Percentiles rank a stretch among this genome's conserved stretches.
Conservation (phyloP, 1,284 basidiomycete genomes). For the Heliocybe sulcata region DNA sequence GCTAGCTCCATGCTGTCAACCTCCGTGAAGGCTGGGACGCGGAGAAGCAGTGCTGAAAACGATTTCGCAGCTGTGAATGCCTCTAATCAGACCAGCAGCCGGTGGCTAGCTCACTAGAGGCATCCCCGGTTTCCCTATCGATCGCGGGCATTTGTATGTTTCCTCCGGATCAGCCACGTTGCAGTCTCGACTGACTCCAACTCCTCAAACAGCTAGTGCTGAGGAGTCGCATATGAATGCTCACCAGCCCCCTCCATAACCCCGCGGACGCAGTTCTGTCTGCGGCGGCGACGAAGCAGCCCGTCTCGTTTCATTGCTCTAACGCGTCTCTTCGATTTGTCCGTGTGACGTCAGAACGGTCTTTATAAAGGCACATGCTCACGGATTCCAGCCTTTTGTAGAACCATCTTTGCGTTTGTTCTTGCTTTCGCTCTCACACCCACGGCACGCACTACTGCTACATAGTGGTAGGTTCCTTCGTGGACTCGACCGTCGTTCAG, state of each 20-base stretch:
- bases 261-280: background rate
- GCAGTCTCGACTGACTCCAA: background rate
- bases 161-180: background rate
- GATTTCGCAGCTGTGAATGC: background rate
- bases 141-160: background rate
- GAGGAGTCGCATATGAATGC: background rate
- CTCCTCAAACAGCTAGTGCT: background rate
- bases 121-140: background rate
- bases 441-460: background rate
- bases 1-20: background rate
- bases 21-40: background rate
- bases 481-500: background rate
- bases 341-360: background rate
- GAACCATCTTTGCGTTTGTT: background rate
- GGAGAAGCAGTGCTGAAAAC: background rate
- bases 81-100: background rate
- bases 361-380: background rate
- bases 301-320: background rate
- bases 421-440: background rate
- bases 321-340: background rate
- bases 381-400: background rate
- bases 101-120: background rate
- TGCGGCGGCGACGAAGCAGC: background rate
- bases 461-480: background rate
- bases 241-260: background rate